Percentiles rank a stretch among this genome's conserved stretches.
phyloP scores from a whole-genome alignment of 2,329 filamentous ascomycete species.

The Colletotrichum caudatum region DNA sequence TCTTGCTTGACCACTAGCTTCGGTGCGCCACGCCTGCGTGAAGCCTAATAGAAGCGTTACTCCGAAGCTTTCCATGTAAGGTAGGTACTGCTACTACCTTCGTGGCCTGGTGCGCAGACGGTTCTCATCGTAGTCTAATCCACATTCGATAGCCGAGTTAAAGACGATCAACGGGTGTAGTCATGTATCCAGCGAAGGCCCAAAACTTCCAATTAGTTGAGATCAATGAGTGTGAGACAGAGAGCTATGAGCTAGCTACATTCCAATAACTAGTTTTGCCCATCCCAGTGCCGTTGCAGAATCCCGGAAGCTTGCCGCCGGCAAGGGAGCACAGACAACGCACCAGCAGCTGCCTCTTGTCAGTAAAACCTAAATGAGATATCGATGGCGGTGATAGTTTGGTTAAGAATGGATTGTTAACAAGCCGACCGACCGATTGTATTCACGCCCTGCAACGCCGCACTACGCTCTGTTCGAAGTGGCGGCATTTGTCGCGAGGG shows the following conservation, averaged over 20 bases:
- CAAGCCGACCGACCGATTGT: neutral
- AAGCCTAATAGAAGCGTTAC: constrained; percentile 9
- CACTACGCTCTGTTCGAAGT: neutral
- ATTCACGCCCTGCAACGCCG: neutral
- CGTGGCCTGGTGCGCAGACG: constrained; percentile 3
- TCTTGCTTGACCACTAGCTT: constrained; percentile 20
- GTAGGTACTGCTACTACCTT: constrained; percentile 26
- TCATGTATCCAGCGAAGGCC: constrained; percentile 21
- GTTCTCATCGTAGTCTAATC: constrained; percentile 2
- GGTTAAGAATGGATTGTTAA: neutral
- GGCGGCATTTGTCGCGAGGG: neutral
- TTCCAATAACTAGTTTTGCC: constrained; percentile 20
- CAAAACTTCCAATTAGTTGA: neutral
- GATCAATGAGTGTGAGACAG: constrained; percentile 18
- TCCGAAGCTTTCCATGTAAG: constrained; percentile 32
- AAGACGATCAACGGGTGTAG: constrained; percentile 13
- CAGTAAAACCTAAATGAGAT: neutral
- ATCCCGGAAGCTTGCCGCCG: constrained; percentile 18
- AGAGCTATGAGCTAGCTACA: constrained; percentile 7
- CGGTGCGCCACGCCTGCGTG: constrained; percentile 25
- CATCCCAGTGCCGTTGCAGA: constrained; percentile 36
- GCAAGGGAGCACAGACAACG: constrained; percentile 26
- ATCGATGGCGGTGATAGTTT: neutral
- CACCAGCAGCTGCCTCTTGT: neutral
- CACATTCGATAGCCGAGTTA: constrained; percentile 11